These are phyloP conservation scores for Cyclocybe cylindracea DNA, from an alignment of 768 basidiomycete species.

Conservation along the genomic window DNA sequence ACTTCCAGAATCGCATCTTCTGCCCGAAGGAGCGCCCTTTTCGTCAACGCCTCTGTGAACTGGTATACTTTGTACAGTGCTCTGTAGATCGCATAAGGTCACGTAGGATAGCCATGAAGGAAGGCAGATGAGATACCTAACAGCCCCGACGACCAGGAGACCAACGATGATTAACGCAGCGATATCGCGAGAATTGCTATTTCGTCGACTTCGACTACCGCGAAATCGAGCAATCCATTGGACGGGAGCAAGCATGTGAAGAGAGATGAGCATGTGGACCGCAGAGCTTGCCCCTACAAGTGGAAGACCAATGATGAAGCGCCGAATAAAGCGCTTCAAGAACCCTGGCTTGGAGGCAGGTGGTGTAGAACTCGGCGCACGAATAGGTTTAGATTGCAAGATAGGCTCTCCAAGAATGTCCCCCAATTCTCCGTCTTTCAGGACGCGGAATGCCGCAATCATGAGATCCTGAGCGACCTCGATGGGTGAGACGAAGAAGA, in stretches of 20 bases:
- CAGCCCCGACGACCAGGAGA: conserved; percentile 61
- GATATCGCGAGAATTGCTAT: conserved; percentile 60
- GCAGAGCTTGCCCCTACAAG: conserved; percentile 77
- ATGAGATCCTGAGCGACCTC: conserved; percentile 63
- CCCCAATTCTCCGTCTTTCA: conserved; percentile 55
- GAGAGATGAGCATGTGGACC: conserved; percentile 67
- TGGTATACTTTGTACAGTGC: conserved; percentile 72
- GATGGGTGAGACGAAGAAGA: conserved; percentile 50
- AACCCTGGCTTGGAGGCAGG: conserved; percentile 38
- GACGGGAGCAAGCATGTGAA: conserved; percentile 65
- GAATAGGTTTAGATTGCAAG: conserved; percentile 18
- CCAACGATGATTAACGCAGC: conserved; percentile 65
- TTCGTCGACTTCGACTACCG: conserved; percentile 53
- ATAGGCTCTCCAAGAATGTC: conserved; percentile 37
- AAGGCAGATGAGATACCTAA: conserved; percentile 41
- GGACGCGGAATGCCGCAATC: conserved; percentile 60
- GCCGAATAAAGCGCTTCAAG: conserved; percentile 56
- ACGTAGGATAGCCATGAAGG: background rate
- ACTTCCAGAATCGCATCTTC: conserved; percentile 85
- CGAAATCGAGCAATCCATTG: conserved; percentile 72
- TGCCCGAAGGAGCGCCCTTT: conserved; percentile 64
- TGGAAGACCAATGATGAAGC: conserved; percentile 78
- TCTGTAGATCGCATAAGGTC: conserved; percentile 36
- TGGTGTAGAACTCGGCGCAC: conserved; percentile 21
- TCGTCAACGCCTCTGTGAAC: conserved; percentile 58